A percentile compares a stretch with the other conserved stretches of the same genome.
Conservation (phyloP, 495 filamentous ascomycete genomes). For the Pyrenula aspistea region DNA sequence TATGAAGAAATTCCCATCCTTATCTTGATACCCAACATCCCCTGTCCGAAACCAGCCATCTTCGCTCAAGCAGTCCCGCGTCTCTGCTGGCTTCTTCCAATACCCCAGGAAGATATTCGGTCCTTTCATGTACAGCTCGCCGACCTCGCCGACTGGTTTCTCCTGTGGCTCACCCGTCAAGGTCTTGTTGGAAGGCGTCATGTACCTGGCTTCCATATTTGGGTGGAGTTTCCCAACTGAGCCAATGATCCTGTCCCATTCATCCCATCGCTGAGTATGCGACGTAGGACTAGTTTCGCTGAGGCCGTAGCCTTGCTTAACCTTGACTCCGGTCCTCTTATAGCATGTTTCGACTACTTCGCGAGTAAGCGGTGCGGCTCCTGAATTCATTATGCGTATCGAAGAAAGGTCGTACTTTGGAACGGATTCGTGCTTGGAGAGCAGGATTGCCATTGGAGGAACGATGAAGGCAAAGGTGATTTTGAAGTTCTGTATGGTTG, state of each 20-base stretch:
- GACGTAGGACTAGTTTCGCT: slow-evolving; percentile 56
- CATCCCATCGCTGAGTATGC: slow-evolving; percentile 53
- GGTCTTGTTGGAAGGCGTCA: slow-evolving; percentile 21
- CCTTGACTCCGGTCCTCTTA: slow-evolving; percentile 56
- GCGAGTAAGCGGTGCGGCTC: slow-evolving; percentile 75
- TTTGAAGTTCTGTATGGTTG: slow-evolving; percentile 57
- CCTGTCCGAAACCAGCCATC: slow-evolving; percentile 56
- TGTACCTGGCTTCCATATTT: slow-evolving; percentile 76
- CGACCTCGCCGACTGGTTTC: slow-evolving; percentile 42
- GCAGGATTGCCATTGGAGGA: slow-evolving; percentile 70
- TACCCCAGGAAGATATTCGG: slow-evolving; percentile 67
- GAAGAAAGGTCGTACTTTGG: slow-evolving; percentile 69
- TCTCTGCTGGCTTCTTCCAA: slow-evolving; percentile 59
- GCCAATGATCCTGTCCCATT: slow-evolving; percentile 69
- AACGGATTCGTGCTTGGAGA: slow-evolving; percentile 68
- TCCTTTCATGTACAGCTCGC: slow-evolving; percentile 52
- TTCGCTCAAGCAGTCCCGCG: slow-evolving; percentile 44
- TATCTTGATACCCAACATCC: slow-evolving; percentile 50
- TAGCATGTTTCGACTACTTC: slow-evolving; percentile 76
- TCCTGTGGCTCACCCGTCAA: slow-evolving; percentile 36
- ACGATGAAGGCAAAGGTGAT: slow-evolving; percentile 76
- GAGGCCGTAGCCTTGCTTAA: slow-evolving; percentile 86
- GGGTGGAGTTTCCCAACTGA: slow-evolving; percentile 71
- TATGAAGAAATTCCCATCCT: slow-evolving; percentile 53
- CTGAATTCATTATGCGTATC: slow-evolving; percentile 76